Percentiles rank a stretch among this genome's conserved stretches.
Evolutionary conservation across 306 rosid species (phyloP).

Genomic region (Glycine soja): DNA sequence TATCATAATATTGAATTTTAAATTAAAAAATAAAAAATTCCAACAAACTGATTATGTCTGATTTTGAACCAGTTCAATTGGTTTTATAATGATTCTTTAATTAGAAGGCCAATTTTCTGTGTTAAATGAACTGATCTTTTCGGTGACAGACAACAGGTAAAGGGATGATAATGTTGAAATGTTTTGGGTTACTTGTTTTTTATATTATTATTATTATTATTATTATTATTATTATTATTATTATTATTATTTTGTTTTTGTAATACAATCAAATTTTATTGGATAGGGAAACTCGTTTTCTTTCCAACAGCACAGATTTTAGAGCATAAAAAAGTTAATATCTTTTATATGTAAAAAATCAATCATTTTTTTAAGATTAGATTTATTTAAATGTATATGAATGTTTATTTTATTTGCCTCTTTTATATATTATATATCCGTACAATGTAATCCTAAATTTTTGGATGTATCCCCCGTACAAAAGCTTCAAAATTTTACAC

Average conservation of each 20-base stretch:
- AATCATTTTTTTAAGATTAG: not conserved
- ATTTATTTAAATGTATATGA: not conserved
- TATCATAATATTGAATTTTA: too few relatives aligned
- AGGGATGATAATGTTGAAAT: not conserved
- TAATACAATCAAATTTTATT: too few relatives aligned
- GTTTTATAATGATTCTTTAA: too few relatives aligned
- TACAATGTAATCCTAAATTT: not conserved
- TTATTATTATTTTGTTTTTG: too few relatives aligned
- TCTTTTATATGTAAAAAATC: not conserved
- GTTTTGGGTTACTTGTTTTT: not conserved
- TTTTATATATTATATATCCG: not conserved
- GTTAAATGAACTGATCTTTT: not conserved
- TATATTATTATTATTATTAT: too few relatives aligned
- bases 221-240: too few relatives aligned
- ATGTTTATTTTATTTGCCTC: not conserved
- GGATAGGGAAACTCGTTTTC: too few relatives aligned
- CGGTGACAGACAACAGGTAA: not conserved
- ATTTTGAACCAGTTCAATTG: not conserved
- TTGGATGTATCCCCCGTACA: not conserved
- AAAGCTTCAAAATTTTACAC: not conserved
- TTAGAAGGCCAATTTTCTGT: too few relatives aligned
- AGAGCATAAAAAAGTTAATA: not conserved
- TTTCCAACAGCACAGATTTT: not conserved
- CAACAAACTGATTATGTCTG: not conserved
- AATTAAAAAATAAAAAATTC: too few relatives aligned